Base-by-base conservation (phyloP, 805 yeast genomes). In the Ogataea thermomethanolica region DNA sequence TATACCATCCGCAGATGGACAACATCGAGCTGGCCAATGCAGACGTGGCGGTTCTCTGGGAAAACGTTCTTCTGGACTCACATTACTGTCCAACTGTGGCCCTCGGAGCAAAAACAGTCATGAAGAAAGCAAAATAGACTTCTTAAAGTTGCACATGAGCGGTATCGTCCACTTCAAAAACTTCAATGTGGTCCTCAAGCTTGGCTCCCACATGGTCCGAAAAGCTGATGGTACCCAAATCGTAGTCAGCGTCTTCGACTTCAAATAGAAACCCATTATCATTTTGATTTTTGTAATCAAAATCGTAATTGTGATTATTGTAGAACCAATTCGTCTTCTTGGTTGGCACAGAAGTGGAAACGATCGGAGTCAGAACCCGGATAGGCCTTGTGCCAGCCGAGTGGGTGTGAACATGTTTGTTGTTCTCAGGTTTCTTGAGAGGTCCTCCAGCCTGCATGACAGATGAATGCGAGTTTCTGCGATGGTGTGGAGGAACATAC, bases 1-100 rank as follows among this genome's bases (percentile, higher is more conserved):
- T 71, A 10, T 84, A 83, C 56, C 76, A 78, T 21, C 69, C 81
- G 50, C 88, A 79, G 35, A 73, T 73, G 9, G 76, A 75, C 38
- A 80, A 76, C 33, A 78, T 86, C 8, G 86, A 83, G 49, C 78
- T 91, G 58, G 69, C 85, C 50, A 90, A 93, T 55, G 76, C 95
- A 2, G 91, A 83, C 30, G 93, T 91, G 12, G 95, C 97, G 1
- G 83, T 89, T 0, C 64, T 91, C 25, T 93, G 96, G 95, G 99
- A 93, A 56, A 78, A 80, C 37, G 81, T 81, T 5, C 62, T 91
- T 29, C 66, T 93, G 41, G 83, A 81, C 42, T 77, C 79, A 46
- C 98, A 93, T 62, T 93, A 86, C 58, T 77, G 88, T 45, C 95
- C 95, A 2, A 64, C 75, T 42, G 86, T 90, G n/a, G 73, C 80